phyloP scores from a whole-genome alignment of 225 moss, liverwort and hornwort genomes.

The Neckera pumila region DNA sequence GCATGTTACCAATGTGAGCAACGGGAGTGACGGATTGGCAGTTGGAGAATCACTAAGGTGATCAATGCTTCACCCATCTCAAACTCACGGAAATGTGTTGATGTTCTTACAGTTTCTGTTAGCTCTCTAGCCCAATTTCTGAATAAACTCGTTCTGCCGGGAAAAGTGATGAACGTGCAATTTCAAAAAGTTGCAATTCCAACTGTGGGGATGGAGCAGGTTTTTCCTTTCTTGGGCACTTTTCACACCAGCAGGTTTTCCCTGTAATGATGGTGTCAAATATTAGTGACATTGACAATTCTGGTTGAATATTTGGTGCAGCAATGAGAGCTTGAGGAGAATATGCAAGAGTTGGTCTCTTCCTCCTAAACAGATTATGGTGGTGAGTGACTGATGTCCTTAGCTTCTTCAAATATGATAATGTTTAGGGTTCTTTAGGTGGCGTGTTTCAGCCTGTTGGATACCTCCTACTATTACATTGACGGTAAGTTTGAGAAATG shows the following conservation, averaged over 20 bases:
- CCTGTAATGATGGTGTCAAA: not conserved
- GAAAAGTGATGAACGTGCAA: not conserved
- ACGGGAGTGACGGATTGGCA: constrained; percentile 5
- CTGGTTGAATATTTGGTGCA: constrained; percentile 15
- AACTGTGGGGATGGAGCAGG: not conserved
- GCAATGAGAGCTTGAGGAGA: constrained; percentile 41
- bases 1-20: constrained; percentile 24
- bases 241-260: not conserved
- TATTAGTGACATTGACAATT: not conserved
- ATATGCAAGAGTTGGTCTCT: constrained; percentile 51
- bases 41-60: constrained; percentile 46
- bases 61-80: not conserved
- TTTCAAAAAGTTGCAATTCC: not conserved
- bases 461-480: not conserved
- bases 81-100: not conserved
- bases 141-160: not conserved
- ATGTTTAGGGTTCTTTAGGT: not conserved
- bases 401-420: not conserved
- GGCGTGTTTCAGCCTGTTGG: not conserved
- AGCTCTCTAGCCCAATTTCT: not conserved
- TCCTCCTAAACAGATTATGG: constrained; percentile 61
- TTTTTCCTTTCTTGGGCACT: not conserved
- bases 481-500: not conserved
- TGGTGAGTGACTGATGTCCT: constrained; percentile 40
- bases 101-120: not conserved